A percentile compares a stretch with the other conserved stretches of the same genome.
These are phyloP conservation scores for Botrytis elliptica DNA, from an alignment of 2,329 filamentous ascomycete species.

Conservation along the genomic window DNA sequence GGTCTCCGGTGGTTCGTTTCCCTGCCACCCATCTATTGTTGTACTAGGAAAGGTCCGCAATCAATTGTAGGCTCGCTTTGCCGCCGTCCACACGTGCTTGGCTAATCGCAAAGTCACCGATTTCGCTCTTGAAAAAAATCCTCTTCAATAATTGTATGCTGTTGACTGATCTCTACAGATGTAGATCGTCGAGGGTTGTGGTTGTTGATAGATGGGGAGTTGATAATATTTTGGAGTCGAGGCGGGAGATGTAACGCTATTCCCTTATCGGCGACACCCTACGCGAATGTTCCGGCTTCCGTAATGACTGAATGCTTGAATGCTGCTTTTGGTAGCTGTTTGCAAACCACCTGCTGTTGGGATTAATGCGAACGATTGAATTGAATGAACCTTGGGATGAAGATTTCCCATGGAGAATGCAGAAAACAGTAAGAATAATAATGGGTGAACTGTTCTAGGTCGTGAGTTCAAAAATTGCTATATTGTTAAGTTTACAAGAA, in stretches of 20 bases:
- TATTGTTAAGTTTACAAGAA: not conserved
- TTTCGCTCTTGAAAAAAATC: not conserved
- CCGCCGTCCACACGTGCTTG: not conserved
- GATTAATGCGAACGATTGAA: not conserved
- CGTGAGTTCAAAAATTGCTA: not conserved
- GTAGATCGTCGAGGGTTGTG: constrained; percentile 14
- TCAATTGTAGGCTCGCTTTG: constrained; percentile 18
- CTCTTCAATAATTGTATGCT: not conserved
- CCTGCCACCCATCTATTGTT: constrained; percentile 17
- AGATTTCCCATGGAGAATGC: not conserved
- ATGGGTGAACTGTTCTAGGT: not conserved
- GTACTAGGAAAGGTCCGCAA: constrained; percentile 5
- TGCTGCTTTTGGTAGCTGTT: not conserved
- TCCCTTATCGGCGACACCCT: constrained; percentile 19
- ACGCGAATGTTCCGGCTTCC: constrained; percentile 4
- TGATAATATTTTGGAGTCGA: constrained; percentile 21
- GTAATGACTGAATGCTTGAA: constrained; percentile 1
- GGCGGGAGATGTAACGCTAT: constrained; percentile 20
- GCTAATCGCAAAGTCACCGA: not conserved
- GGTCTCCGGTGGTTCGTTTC: constrained; percentile 15
- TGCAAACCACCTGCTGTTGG: not conserved
- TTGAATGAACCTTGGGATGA: not conserved
- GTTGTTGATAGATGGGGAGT: constrained; percentile 5
- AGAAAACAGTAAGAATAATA: not conserved
- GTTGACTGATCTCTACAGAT: constrained; percentile 10